Evolutionary conservation across 176 grass and related monocot genomes (phyloP).

Genomic region (Alopecurus myosuroides): DNA sequence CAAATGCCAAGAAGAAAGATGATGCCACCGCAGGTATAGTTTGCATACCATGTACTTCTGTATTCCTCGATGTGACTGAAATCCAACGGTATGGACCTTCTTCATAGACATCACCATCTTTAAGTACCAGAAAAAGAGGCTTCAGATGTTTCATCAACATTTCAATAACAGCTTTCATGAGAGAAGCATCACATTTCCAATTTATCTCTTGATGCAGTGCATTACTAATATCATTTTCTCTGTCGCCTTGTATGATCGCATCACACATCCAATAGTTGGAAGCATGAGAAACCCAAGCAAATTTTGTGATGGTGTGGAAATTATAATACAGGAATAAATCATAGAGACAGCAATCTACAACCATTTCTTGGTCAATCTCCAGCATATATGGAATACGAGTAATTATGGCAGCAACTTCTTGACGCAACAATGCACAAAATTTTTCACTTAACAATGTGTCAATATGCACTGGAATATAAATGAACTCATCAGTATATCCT

Average conservation of each 20-base stretch:
- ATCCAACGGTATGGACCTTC: neutral
- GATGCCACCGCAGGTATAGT: neutral
- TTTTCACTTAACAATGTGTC: no score
- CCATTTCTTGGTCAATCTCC: accelerated
- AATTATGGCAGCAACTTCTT: neutral
- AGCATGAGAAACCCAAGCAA: neutral
- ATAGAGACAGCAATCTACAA: neutral
- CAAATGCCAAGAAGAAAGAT: neutral
- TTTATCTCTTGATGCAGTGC: neutral
- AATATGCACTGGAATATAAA: no score
- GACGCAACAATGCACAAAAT: no score
- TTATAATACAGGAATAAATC: neutral
- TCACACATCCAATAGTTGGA: conserved; percentile 1
- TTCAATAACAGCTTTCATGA: accelerated
- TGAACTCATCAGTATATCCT: no score
- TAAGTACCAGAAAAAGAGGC: neutral
- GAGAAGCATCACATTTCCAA: accelerated
- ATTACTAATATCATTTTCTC: neutral
- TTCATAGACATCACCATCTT: neutral
- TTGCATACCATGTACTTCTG: neutral
- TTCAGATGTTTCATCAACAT: neutral
- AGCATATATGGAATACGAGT: no score
- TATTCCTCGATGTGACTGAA: no score
- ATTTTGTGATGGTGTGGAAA: neutral
- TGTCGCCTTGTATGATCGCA: neutral